These are phyloP conservation scores for Fusarium secorum DNA, from an alignment of 2,329 filamentous ascomycete species.

Conservation along the genomic window DNA sequence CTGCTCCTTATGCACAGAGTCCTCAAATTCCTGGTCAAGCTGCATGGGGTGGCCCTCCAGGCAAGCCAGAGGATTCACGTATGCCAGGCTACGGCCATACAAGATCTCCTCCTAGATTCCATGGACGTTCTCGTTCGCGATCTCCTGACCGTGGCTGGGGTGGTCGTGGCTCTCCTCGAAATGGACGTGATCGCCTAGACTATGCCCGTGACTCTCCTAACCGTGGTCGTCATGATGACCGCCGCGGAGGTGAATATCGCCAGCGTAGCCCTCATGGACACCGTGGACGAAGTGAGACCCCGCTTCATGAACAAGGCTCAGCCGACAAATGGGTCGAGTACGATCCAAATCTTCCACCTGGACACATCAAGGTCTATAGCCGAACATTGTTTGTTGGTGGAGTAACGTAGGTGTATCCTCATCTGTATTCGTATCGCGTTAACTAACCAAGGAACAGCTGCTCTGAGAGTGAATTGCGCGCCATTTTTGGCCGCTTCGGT, in stretches of 20 bases:
- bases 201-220: constrained; percentile 76
- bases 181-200: constrained; percentile 71
- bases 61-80: constrained; percentile 57
- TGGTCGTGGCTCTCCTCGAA: constrained; percentile 69
- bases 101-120: constrained; percentile 69
- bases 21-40: constrained; percentile 50
- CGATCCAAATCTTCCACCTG: constrained; percentile 76
- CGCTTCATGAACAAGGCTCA: constrained; percentile 50
- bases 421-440: neutral
- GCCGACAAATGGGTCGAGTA: constrained; percentile 77
- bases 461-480: constrained; percentile 81
- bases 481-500: constrained; percentile 82
- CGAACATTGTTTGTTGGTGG: constrained; percentile 96
- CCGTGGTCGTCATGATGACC: constrained; percentile 65
- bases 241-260: constrained; percentile 75
- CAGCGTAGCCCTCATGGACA: constrained; percentile 84
- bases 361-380: constrained; percentile 90
- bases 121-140: constrained; percentile 75
- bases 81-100: constrained; percentile 65
- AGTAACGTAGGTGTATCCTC: constrained; percentile 73
- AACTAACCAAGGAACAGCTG: constrained; percentile 58
- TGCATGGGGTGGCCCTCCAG: constrained; percentile 44
- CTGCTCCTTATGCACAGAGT: constrained; percentile 53
- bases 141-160: constrained; percentile 81
- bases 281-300: constrained; percentile 69